Evolutionary conservation across 1,284 basidiomycete species (phyloP), one percentile per base, ranked within the genome.

Genomic region (Cutaneotrichosporon sp.): DNA sequence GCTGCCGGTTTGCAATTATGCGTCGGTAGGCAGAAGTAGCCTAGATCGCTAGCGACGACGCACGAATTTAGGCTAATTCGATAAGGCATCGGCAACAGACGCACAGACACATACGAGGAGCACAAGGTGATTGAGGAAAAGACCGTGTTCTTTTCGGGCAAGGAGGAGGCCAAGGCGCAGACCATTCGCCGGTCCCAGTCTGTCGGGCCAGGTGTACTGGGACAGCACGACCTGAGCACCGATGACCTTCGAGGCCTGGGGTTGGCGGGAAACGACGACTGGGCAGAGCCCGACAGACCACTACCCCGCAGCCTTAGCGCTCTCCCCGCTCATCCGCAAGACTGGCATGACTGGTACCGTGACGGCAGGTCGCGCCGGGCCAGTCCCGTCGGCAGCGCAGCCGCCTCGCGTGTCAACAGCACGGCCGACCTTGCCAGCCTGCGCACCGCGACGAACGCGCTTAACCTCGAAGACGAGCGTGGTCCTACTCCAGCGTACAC

Each of bases 71-170:
- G n/a, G 47, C 47, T 49, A 18, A 49, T 39, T 12, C 26, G 26
- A 30, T 12, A 64, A 85, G 90, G 89, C 35, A 81, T 88, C 56
- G 91, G 90, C 51, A 83, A 87, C 26, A 80, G 86, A 35, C 81
- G 87, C 17, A 77, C 87, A 49, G 90, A 96, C 52, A 79, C 90
- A 15, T 81, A 80, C 9, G 94, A 97, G 69, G 85, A 90, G 58
- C 84, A 88, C 66, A 79, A 80, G 48, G 79, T 94, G 36, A 85
- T 90, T 64, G 83, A 84, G 26, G 81, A 87, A 18, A 82, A 82
- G 1, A 82, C 83, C 37, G 81, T 84, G 5, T 85, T 88, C 72
- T 97, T 92, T 71, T 80, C 80, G 50, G 87, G 81, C 1, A 53
- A 65, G 9, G 60, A 63, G 20, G 52, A 55, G 8, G 61, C 63